Percentiles rank a stretch among this genome's conserved stretches.
Conservation (phyloP, 805 yeast genomes). For the Saturnispora serradocipensis region DNA sequence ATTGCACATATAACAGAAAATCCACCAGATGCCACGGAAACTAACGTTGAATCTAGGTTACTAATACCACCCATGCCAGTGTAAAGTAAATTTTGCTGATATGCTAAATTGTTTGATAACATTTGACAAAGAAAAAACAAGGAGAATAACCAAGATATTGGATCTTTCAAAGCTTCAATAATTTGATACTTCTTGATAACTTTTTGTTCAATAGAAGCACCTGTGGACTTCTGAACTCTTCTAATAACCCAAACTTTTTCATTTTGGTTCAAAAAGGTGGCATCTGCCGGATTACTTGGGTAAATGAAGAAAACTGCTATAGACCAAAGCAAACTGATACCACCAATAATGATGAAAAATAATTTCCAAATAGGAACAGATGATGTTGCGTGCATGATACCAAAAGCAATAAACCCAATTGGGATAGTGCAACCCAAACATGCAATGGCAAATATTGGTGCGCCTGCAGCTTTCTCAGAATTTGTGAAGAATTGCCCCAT, state of each 20-base stretch:
- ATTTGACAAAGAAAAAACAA: conserved; percentile 35
- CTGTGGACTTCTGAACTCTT: conserved; percentile 30
- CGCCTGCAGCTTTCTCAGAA: conserved; percentile 36
- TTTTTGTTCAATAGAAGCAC: conserved; percentile 36
- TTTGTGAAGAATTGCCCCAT: conserved; percentile 42
- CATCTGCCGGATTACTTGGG: conserved; percentile 50
- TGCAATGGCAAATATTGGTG: conserved; percentile 45
- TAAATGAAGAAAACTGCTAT: conserved; percentile 31
- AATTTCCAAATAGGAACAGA: conserved; percentile 38
- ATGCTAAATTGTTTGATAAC: conserved; percentile 44
- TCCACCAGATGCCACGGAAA: conserved; percentile 46
- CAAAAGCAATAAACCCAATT: conserved; percentile 31
- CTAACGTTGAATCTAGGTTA: conserved; percentile 40
- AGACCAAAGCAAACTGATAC: conserved; percentile 37
- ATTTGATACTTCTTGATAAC: conserved; percentile 38
- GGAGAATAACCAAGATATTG: conserved; percentile 36
- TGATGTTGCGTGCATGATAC: conserved; percentile 24
- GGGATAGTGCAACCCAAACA: conserved; percentile 38
- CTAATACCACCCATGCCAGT: conserved; percentile 32
- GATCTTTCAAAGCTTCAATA: conserved; percentile 43
- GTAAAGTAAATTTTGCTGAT: conserved; percentile 43
- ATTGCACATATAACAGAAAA: conserved; percentile 35
- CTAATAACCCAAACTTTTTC: conserved; percentile 46
- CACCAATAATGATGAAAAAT: conserved; percentile 48
- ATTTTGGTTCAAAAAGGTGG: conserved; percentile 35